Evolutionary conservation across 768 basidiomycete genomes (phyloP).

Genomic region (Lactifluus subvellereus): DNA sequence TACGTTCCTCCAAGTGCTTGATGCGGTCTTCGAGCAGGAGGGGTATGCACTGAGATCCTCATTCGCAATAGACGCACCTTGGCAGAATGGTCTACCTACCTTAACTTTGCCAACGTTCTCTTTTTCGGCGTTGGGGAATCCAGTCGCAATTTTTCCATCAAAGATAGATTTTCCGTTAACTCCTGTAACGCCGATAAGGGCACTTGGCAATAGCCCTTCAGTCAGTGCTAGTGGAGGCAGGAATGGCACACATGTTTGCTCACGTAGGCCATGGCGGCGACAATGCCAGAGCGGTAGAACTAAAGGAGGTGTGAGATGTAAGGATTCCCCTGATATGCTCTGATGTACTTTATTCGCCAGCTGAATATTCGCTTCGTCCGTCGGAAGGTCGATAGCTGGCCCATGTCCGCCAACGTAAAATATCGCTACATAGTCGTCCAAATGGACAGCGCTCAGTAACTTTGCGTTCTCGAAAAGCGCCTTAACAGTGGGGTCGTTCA

Average conservation of each 20-base stretch:
- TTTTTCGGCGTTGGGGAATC: constrained; percentile 72
- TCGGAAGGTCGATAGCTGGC: constrained; percentile 65
- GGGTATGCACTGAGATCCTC: constrained; percentile 44
- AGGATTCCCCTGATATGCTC: background rate
- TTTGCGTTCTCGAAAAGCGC: constrained; percentile 50
- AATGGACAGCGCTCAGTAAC: constrained; percentile 53
- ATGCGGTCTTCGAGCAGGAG: constrained; percentile 70
- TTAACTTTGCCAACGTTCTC: constrained; percentile 39
- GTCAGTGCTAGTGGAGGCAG: background rate
- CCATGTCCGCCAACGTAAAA: constrained; percentile 81
- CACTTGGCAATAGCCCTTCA: constrained; percentile 31
- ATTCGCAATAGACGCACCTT: background rate
- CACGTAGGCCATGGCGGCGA: constrained; percentile 72
- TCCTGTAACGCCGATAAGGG: constrained; percentile 52
- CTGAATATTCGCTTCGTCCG: constrained; percentile 49
- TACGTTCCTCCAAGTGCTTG: constrained; percentile 58
- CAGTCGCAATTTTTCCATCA: constrained; percentile 50
- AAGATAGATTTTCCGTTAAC: constrained; percentile 59
- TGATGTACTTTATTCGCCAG: constrained; percentile 47
- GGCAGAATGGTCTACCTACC: constrained; percentile 28
- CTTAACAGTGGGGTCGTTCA: constrained; percentile 47
- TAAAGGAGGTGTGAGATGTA: constrained; percentile 27
- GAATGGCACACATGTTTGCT: constrained; percentile 27
- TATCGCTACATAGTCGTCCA: constrained; percentile 60
- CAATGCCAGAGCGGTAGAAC: constrained; percentile 65